phyloP scores from a whole-genome alignment of 805 yeast genomes.

The Saturnispora quitensis region DNA sequence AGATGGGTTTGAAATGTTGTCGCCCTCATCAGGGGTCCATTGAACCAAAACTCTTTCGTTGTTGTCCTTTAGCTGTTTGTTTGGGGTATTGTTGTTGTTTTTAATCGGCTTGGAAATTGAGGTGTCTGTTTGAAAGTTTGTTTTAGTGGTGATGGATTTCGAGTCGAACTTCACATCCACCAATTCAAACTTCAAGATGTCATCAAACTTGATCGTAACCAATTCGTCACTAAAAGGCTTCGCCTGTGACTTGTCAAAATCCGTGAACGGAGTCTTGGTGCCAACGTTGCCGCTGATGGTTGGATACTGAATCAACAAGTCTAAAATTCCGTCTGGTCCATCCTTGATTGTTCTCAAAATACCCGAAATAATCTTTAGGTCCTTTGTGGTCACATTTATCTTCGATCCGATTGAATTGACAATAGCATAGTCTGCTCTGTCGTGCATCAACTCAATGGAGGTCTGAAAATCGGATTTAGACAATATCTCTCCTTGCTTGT shows the following conservation, averaged over 20 bases:
- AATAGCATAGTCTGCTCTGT: constrained; percentile 46
- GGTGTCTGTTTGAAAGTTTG: constrained; percentile 66
- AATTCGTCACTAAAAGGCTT: constrained; percentile 9
- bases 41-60: constrained; percentile 67
- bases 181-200: constrained; percentile 10
- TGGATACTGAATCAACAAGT: constrained; percentile 49
- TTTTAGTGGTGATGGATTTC: constrained; percentile 1
- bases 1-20: constrained; percentile 15
- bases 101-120: constrained; percentile 54
- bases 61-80: constrained; percentile 24
- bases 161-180: background rate
- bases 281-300: constrained; percentile 29
- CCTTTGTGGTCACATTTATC: constrained; percentile 48
- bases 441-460: constrained; percentile 34
- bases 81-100: background rate
- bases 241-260: constrained; percentile 14
- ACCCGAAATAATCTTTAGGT: constrained; percentile 42
- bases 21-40: constrained; percentile 70
- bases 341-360: constrained; percentile 41
- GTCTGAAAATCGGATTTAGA: constrained; percentile 23
- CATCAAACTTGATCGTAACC: constrained; percentile 9
- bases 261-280: constrained; percentile 32
- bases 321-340: constrained; percentile 34
- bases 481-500: constrained; percentile 9
- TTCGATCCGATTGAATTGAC: constrained; percentile 52